A percentile compares a stretch with the other conserved stretches of the same genome.
Evolutionary conservation across 1,284 basidiomycete species (phyloP).

Genomic region (Ceratobasidium sp.): DNA sequence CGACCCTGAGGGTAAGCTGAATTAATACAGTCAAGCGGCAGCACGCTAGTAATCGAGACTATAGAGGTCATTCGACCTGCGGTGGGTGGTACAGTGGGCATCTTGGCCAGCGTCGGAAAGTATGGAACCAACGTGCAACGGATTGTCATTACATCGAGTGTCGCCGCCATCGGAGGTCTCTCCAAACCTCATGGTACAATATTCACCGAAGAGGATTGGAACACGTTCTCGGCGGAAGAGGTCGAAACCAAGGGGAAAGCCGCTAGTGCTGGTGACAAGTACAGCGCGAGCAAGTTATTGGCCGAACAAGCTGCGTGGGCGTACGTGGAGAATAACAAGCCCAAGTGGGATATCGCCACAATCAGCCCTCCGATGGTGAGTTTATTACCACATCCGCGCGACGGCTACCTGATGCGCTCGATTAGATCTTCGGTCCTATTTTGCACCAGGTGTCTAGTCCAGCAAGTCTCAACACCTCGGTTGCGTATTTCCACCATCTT

Average conservation of each 20-base stretch:
- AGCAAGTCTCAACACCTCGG: conserved; percentile 9
- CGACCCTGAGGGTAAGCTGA: conserved; percentile 18
- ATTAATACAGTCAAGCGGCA: not conserved
- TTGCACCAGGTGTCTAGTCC: no score
- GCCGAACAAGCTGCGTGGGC: conserved; percentile 52
- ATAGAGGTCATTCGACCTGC: conserved; percentile 45
- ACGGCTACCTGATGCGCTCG: not conserved
- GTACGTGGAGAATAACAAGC: conserved; percentile 48
- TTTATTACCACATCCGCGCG: not conserved
- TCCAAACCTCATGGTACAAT: conserved; percentile 52
- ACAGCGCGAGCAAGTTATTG: conserved; percentile 50
- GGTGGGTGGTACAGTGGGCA: conserved; percentile 45
- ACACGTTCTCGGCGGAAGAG: conserved; percentile 59
- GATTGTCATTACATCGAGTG: conserved; percentile 73
- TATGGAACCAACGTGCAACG: conserved; percentile 59
- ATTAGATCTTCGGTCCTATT: conserved; percentile 51
- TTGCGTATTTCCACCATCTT: conserved; percentile 16
- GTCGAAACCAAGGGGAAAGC: conserved; percentile 61
- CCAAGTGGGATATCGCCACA: conserved; percentile 43
- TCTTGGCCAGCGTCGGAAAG: conserved; percentile 45
- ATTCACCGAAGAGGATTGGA: conserved; percentile 61
- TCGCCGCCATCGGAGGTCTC: conserved; percentile 61
- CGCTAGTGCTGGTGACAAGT: conserved; percentile 54
- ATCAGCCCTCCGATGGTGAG: not conserved
- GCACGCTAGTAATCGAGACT: not conserved